These are phyloP conservation scores for Drechslerella coelobrocha DNA, from an alignment of 2,329 filamentous ascomycete genomes.

Conservation along the genomic window DNA sequence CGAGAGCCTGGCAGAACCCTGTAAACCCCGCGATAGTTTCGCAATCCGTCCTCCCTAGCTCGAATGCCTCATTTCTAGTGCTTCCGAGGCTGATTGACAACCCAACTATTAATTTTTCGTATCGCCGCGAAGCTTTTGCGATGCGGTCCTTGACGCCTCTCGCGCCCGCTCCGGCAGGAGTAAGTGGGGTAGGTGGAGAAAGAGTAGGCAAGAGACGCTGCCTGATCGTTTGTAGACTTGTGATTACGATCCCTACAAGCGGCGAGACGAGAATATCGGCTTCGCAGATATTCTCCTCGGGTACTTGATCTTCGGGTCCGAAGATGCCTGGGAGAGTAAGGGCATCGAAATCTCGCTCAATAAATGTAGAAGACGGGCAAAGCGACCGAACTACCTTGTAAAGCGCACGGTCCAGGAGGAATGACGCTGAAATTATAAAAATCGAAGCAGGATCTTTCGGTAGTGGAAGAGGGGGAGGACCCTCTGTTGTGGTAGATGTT, in stretches of 20 bases:
- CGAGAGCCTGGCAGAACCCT: constrained; percentile 30
- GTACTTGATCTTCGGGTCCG: constrained; percentile 24
- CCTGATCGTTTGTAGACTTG: constrained; percentile 34
- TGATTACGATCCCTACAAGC: constrained; percentile 22
- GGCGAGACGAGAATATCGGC: constrained; percentile 41
- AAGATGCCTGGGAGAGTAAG: not conserved
- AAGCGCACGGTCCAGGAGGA: constrained; percentile 20
- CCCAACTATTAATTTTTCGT: constrained; percentile 19
- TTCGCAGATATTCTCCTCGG: constrained; percentile 22
- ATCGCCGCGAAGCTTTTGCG: constrained; percentile 19
- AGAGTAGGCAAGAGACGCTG: constrained; percentile 6
- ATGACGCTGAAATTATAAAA: constrained; percentile 30
- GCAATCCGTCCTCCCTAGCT: constrained; percentile 19
- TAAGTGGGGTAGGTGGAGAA: not conserved
- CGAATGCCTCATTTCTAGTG: not conserved
- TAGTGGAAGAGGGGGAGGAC: not conserved
- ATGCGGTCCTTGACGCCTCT: constrained; percentile 26
- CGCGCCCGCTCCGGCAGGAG: not conserved
- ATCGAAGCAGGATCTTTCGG: constrained; percentile 16
- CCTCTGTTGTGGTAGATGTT: constrained; percentile 6
- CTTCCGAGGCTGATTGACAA: constrained; percentile 32
- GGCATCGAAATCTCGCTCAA: constrained; percentile 36
- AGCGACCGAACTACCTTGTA: constrained; percentile 27
- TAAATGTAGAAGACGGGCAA: constrained; percentile 29
- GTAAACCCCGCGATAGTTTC: constrained; percentile 22